Evolutionary conservation across 2,329 filamentous ascomycete genomes (phyloP).

Genomic region (Aspergillus sclerotialis): DNA sequence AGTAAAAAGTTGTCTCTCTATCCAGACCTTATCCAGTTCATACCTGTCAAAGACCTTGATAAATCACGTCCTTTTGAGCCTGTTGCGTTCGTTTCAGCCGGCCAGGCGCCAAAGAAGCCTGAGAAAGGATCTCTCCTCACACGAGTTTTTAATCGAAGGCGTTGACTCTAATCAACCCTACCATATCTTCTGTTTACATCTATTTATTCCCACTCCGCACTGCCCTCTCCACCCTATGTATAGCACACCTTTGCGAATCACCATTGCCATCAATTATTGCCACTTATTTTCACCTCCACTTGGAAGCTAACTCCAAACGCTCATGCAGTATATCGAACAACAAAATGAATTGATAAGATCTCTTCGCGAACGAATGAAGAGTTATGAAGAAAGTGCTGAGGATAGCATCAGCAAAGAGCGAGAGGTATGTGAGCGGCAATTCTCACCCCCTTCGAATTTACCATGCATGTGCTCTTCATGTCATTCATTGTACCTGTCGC

Average conservation of each 20-base stretch:
- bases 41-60: background rate
- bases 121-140: no score
- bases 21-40: conserved; percentile 3
- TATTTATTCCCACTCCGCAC: no score
- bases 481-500: conserved; percentile 3
- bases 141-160: no score
- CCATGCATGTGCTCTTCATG: background rate
- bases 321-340: conserved; percentile 33
- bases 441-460: background rate
- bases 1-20: conserved; percentile 12
- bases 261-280: no score
- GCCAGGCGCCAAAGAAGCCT: background rate
- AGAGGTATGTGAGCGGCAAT: conserved; percentile 24
- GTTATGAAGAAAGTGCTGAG: conserved; percentile 31
- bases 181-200: no score
- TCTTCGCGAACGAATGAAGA: conserved; percentile 34
- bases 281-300: no score
- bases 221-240: no score
- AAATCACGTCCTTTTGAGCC: background rate
- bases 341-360: conserved; percentile 38
- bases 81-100: background rate
- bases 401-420: conserved; percentile 32
- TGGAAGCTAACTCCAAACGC: conserved; percentile 8
- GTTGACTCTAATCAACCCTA: no score
- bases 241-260: no score